A percentile compares a stretch with the other conserved stretches of the same genome.
phyloP scores from a whole-genome alignment of 768 basidiomycete genomes.

The Auriscalpium orientale region DNA sequence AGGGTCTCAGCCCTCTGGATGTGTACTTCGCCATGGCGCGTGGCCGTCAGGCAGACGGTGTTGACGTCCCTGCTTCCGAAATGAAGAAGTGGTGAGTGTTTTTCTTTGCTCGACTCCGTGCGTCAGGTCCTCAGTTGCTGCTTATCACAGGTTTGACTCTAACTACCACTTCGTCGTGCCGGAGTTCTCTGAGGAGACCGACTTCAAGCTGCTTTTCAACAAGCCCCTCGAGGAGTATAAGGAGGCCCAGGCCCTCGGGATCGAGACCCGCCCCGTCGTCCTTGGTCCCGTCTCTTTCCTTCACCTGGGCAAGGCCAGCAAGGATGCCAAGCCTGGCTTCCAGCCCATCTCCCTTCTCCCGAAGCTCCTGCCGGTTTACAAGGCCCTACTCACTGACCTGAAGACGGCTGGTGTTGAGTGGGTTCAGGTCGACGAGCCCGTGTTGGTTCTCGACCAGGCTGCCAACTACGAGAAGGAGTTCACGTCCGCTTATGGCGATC shows the following conservation, averaged over 20 bases:
- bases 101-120: not conserved
- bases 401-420: slow-evolving; percentile 90
- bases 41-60: slow-evolving; percentile 88
- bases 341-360: slow-evolving; percentile 85
- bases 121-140: not conserved
- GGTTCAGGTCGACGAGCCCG: slow-evolving; percentile 96
- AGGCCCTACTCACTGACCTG: slow-evolving; percentile 80
- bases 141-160: slow-evolving; percentile 75
- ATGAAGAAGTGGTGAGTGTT: slow-evolving; percentile 96
- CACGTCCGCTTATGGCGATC: slow-evolving; percentile 70
- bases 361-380: slow-evolving; percentile 88
- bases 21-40: slow-evolving; percentile 99
- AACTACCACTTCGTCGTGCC: slow-evolving; percentile 99
- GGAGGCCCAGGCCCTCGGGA: slow-evolving; percentile 86
- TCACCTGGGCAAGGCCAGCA: slow-evolving; percentile 82
- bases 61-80: slow-evolving; percentile 95
- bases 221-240: slow-evolving; percentile 91
- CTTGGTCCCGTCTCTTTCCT: slow-evolving; percentile 96
- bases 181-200: slow-evolving; percentile 81
- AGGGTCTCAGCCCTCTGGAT: slow-evolving; percentile 83
- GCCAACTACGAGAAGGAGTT: slow-evolving; percentile 73
- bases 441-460: slow-evolving; percentile 88
- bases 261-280: slow-evolving; percentile 90
- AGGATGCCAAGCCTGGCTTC: slow-evolving; percentile 78
- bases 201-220: slow-evolving; percentile 95